Conservation (phyloP, 768 basidiomycete genomes). For the Xanthoconium stramineum region DNA sequence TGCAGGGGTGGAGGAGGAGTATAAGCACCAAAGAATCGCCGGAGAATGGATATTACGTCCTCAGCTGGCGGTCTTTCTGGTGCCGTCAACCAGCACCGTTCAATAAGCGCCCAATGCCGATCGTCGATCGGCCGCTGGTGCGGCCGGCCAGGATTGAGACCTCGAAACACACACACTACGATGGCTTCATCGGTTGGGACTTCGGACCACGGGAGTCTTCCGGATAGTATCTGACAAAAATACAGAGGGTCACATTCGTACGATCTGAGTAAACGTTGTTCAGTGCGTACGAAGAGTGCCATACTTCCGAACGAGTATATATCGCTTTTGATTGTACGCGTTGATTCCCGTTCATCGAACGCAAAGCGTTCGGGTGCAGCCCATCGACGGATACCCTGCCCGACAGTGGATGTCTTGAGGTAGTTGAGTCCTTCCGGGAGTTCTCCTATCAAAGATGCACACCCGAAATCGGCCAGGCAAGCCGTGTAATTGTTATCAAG, state of each 20-base stretch:
- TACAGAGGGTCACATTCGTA: neutral
- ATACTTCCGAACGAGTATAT: neutral
- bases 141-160: neutral
- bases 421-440: no score
- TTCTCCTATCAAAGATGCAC: no score
- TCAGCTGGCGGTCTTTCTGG: neutral
- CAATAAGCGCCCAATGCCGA: neutral
- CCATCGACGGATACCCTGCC: no score
- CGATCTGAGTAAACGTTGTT: neutral
- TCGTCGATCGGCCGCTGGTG: neutral
- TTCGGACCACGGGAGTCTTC: neutral
- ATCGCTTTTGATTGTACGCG: neutral
- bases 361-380: no score
- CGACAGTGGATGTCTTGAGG: no score
- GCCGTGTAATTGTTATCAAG: no score
- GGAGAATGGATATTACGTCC: neutral
- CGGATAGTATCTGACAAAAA: neutral
- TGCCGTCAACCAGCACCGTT: neutral
- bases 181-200: neutral
- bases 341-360: no score
- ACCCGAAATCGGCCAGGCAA: no score
- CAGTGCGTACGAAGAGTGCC: neutral
- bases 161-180: neutral
- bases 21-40: neutral
- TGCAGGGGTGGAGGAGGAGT: no score